A percentile compares a stretch with the other conserved stretches of the same genome.
Conservation (phyloP, 2,329 filamentous ascomycete genomes). For the Neospermospora avenae region DNA sequence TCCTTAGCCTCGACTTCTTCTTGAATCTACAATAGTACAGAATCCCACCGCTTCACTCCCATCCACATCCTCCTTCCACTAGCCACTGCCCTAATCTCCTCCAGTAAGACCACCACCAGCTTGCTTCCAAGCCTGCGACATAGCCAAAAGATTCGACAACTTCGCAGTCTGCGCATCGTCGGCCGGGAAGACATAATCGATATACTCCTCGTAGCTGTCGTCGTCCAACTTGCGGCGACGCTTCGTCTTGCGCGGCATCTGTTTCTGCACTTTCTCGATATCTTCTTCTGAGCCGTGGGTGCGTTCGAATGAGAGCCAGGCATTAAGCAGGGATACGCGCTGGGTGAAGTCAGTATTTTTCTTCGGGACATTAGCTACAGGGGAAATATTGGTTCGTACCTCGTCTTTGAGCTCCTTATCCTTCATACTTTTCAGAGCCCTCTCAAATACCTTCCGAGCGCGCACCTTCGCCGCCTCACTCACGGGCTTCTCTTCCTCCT, state of each 20-base stretch:
- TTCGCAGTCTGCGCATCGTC: conserved; percentile 86
- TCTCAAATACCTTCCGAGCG: conserved; percentile 78
- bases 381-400: conserved; percentile 37
- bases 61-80: not conserved
- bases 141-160: conserved; percentile 77
- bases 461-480: conserved; percentile 81
- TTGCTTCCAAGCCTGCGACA: conserved; percentile 70
- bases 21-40: not conserved
- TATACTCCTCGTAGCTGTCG: conserved; percentile 92
- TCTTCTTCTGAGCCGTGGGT: conserved; percentile 75
- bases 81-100: conserved; percentile 10
- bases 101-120: conserved; percentile 33
- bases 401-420: conserved; percentile 90
- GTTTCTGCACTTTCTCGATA: conserved; percentile 77
- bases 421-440: conserved; percentile 83
- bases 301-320: conserved; percentile 89
- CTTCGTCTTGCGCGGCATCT: conserved; percentile 93
- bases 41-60: not conserved
- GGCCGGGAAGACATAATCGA: conserved; percentile 95
- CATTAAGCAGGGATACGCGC: conserved; percentile 85
- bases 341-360: conserved; percentile 30
- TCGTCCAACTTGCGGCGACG: conserved; percentile 89
- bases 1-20: too few species aligned
- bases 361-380: not conserved
- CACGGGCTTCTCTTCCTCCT: conserved; percentile 61